These are phyloP conservation scores for Coemansia sp. DNA, from an alignment of 192 early-diverging fungal genomes.

Conservation along the genomic window DNA sequence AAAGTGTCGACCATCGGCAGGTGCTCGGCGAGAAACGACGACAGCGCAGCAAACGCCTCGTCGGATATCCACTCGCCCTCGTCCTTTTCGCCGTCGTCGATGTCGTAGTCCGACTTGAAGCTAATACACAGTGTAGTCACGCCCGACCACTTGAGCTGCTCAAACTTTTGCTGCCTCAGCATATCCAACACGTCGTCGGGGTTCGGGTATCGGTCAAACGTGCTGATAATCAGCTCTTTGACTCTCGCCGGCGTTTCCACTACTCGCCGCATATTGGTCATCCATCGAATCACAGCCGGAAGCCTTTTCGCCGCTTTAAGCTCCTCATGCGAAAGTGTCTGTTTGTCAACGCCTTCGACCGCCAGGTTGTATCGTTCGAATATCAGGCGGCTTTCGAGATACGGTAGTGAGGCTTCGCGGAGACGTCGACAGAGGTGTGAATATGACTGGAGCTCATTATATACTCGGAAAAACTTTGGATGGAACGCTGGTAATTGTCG, in stretches of 20 bases:
- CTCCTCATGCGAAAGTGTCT: conserved; percentile 24
- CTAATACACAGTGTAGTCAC: conserved; percentile 19
- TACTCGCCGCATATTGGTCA: conserved; percentile 21
- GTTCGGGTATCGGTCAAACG: conserved; percentile 29
- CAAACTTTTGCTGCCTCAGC: conserved; percentile 21
- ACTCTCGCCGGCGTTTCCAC: neutral
- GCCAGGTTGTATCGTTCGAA: conserved; percentile 44
- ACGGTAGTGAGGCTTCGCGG: conserved; percentile 19
- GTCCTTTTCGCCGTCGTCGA: conserved; percentile 23
- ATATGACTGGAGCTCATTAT: conserved; percentile 18
- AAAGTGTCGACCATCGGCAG: conserved; percentile 26
- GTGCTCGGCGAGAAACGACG: conserved; percentile 11
- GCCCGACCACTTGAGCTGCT: conserved; percentile 18
- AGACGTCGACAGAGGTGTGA: conserved; percentile 26
- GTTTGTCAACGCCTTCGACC: conserved; percentile 20
- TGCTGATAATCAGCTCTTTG: conserved; percentile 22
- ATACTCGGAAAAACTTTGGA: conserved; percentile 29
- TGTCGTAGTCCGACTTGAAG: conserved; percentile 34
- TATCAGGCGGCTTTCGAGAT: conserved; percentile 23
- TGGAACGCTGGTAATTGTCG: conserved; percentile 12
- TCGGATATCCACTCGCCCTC: conserved; percentile 40
- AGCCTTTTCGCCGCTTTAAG: conserved; percentile 24
- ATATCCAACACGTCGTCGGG: conserved; percentile 31
- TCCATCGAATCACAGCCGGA: conserved; percentile 22
- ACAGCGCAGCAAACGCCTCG: conserved; percentile 28